Percentiles rank a stretch among this genome's conserved stretches.
phyloP scores from a whole-genome alignment of 2,329 filamentous ascomycete species.

The Diaporthe destruens region DNA sequence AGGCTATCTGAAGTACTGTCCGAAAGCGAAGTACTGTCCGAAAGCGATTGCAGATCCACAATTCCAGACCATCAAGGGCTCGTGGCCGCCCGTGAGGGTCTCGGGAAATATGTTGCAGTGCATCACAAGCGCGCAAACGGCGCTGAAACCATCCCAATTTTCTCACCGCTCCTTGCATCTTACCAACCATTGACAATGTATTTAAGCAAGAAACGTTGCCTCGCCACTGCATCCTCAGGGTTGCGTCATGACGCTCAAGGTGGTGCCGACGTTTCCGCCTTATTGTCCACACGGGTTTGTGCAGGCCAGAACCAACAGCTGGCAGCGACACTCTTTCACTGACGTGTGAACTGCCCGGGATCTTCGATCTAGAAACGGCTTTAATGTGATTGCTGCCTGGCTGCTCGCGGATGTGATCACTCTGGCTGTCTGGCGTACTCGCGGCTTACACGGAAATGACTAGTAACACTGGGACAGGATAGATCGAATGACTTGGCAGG shows the following conservation, averaged over 20 bases:
- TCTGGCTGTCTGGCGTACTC: no score
- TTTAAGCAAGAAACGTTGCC: neutral
- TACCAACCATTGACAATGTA: neutral
- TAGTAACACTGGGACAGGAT: no score
- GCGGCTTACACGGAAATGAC: no score
- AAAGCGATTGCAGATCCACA: neutral
- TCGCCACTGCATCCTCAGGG: neutral
- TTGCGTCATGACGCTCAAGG: slow-evolving; percentile 2
- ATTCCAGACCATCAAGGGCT: neutral
- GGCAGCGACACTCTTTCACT: neutral
- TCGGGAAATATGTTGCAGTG: slow-evolving; percentile 24
- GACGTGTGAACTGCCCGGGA: slow-evolving; percentile 2
- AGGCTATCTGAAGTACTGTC: neutral
- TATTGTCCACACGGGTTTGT: neutral
- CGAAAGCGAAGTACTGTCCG: no score
- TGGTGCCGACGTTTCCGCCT: slow-evolving; percentile 15
- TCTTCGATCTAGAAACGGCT: neutral
- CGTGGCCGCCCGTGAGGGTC: neutral
- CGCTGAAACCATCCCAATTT: neutral
- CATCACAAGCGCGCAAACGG: slow-evolving; percentile 18
- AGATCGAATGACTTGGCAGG: no score
- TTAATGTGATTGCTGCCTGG: neutral
- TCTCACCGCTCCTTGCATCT: slow-evolving; percentile 22
- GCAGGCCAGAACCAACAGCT: neutral
- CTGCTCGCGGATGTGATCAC: neutral